Evolutionary conservation across 2,329 filamentous ascomycete genomes (phyloP).

Genomic region (Daldinia sp.): DNA sequence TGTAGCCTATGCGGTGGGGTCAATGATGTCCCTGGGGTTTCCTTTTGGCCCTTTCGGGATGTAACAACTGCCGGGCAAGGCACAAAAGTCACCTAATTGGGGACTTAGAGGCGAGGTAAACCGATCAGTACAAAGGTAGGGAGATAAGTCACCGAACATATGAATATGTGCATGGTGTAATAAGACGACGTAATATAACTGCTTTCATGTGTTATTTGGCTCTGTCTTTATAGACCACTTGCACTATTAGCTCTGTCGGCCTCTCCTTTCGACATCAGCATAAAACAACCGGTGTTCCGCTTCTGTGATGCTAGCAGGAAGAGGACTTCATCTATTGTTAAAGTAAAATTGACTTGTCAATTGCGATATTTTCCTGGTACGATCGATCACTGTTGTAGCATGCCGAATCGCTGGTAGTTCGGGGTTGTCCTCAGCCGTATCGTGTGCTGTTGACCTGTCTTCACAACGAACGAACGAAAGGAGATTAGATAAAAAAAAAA

Average conservation of each 20-base stretch:
- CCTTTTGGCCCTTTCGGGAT: slow-evolving; percentile 32
- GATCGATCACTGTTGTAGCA: slow-evolving; percentile 32
- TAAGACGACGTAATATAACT: slow-evolving; percentile 35
- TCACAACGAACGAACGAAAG: slow-evolving; percentile 26
- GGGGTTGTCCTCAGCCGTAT: slow-evolving; percentile 28
- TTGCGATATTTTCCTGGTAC: slow-evolving; percentile 21
- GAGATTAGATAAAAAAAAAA: slow-evolving; percentile 25
- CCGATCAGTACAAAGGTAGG: slow-evolving; percentile 33
- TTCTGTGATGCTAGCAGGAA: slow-evolving; percentile 25
- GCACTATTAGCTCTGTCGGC: not conserved
- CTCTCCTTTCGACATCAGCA: slow-evolving; percentile 27
- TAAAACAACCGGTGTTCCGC: slow-evolving; percentile 20
- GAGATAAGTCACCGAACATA: slow-evolving; percentile 23
- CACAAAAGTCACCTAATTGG: slow-evolving; percentile 29
- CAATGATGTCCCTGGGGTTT: slow-evolving; percentile 39
- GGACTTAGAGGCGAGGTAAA: slow-evolving; percentile 40
- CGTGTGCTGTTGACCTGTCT: slow-evolving; percentile 16
- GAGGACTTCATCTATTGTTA: not conserved
- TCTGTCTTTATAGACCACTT: not conserved
- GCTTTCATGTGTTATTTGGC: slow-evolving; percentile 15
- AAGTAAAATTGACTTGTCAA: not conserved
- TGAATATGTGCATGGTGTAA: slow-evolving; percentile 27
- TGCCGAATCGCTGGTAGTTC: slow-evolving; percentile 31
- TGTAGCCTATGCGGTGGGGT: slow-evolving; percentile 37
- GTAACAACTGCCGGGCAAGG: slow-evolving; percentile 37